These are phyloP conservation scores for Blastobotrys aristatus DNA, from an alignment of 1,139 yeast species.

Conservation along the genomic window DNA sequence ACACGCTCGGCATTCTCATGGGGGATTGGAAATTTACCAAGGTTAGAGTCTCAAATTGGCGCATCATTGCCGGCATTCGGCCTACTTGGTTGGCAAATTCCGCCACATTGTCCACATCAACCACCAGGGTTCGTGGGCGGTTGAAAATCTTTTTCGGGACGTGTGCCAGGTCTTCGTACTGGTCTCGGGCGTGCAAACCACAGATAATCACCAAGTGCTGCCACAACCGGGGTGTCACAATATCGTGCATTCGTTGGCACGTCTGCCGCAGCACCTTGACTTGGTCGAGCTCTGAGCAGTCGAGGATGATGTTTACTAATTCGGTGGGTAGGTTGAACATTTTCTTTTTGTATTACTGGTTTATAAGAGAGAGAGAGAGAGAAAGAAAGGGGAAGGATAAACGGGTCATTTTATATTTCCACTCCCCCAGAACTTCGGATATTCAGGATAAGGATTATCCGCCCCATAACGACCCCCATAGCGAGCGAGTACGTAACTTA, in stretches of 20 bases:
- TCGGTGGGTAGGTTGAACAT: conserved; percentile 8
- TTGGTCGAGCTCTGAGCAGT: neutral
- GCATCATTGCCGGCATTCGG: neutral
- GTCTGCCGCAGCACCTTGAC: neutral
- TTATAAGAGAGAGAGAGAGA: neutral
- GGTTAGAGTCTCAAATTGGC: conserved; percentile 1
- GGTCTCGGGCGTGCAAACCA: conserved; percentile 4
- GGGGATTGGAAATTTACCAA: conserved; percentile 2
- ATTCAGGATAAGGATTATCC: no score
- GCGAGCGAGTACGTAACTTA: no score
- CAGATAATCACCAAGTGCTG: conserved; percentile 9
- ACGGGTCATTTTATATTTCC: neutral
- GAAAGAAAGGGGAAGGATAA: neutral
- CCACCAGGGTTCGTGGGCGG: neutral
- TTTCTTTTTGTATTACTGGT: neutral
- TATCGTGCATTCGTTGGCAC: conserved; percentile 6
- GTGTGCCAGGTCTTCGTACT: neutral
- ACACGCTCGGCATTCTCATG: neutral
- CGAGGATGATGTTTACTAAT: conserved; percentile 2
- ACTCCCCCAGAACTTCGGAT: no score
- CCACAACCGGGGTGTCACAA: conserved; percentile 6
- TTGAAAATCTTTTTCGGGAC: conserved; percentile 3
- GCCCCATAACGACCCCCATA: no score
- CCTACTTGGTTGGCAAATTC: conserved; percentile 1
- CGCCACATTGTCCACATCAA: conserved; percentile 7